Base-by-base conservation (phyloP, 108 stramenopile genomes). In the Fragilaria radians region DNA sequence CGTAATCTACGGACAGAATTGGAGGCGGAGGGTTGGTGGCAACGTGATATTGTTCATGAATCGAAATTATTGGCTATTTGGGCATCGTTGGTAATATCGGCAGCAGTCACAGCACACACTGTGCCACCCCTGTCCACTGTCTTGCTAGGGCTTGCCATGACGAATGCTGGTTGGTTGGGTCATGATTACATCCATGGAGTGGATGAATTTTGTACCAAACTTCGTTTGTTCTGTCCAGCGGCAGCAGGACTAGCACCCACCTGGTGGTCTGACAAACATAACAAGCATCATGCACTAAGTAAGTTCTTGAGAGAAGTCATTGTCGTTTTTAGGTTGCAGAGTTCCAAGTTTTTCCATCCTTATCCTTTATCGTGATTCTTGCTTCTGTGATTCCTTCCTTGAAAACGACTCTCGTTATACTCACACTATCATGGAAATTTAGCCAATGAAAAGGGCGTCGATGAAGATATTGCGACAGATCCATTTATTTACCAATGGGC, bases 151-250 rank as follows among this genome's bases (percentile, higher is more conserved):
- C 46, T 96, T 17, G 77, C 81, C 47, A 85, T 92, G 83, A 92
- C 91, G 0, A 84, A 86, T 34, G 85, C 90, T 32, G 95, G 95
- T 5, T 96, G 92, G 92, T 67, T 96, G 32, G 92, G 90, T 17
- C 95, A 96, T 68, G 95, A 96, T 63, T 92, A 90, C 66, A 81
- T 92, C 57, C 95, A 96, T 67, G 95, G 95, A 14, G 74, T 86
- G 7, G 87, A 93, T 58, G 64, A 77, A 23, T 87, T 84, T 67
- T 47, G 76, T 54, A 54, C 69, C 30, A 33, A 57, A 23, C 57
- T 91, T 72, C 65, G 93, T 28, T 76, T 77, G 33, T 90, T 88
- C 67, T 80, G 75, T 25, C 80, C 79, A 28, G 27, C 83, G 14
- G 86, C 80, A 0, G 85, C 82, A 27, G 93, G 93, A 33, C 67